Conservation (phyloP, 108 stramenopile species). For the Cyclotella sp. region DNA sequence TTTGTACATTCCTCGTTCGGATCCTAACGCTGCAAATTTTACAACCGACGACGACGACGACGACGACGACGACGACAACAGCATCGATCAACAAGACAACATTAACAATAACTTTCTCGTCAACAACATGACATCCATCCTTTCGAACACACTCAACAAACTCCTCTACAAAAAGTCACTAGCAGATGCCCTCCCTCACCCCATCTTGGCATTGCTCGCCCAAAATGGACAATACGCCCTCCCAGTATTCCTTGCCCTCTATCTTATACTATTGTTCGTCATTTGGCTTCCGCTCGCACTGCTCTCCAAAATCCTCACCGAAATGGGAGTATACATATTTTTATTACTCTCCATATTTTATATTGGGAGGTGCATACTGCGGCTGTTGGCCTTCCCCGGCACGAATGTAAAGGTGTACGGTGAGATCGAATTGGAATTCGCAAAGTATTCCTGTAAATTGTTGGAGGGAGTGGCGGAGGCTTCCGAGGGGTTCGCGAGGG, state of each 20-base stretch:
- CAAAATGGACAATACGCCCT: conserved; percentile 56
- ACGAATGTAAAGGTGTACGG: conserved; percentile 63
- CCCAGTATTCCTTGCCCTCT: conserved; percentile 37
- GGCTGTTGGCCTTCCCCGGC: conserved; percentile 88
- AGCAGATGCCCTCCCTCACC: conserved; percentile 31
- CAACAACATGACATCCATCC: neutral
- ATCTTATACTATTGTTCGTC: conserved; percentile 36
- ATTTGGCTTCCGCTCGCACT: conserved; percentile 68
- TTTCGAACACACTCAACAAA: neutral
- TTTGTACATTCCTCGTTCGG: neutral
- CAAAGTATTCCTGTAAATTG: conserved; percentile 80
- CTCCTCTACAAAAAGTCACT: conserved; percentile 31
- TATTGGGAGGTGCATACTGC: conserved; percentile 68
- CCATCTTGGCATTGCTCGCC: conserved; percentile 31
- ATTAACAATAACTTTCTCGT: neutral
- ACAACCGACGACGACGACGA: neutral
- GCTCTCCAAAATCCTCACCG: conserved; percentile 60
- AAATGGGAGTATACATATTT: conserved; percentile 67
- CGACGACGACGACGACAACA: neutral
- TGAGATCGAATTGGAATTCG: conserved; percentile 86
- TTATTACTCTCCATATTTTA: conserved; percentile 36
- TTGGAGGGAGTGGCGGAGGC: conserved; percentile 54
- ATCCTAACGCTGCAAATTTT: neutral
- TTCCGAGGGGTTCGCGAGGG: conserved; percentile 52
- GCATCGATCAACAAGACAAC: neutral